Conservation (phyloP, 768 basidiomycete species). For the Chiua virens region DNA sequence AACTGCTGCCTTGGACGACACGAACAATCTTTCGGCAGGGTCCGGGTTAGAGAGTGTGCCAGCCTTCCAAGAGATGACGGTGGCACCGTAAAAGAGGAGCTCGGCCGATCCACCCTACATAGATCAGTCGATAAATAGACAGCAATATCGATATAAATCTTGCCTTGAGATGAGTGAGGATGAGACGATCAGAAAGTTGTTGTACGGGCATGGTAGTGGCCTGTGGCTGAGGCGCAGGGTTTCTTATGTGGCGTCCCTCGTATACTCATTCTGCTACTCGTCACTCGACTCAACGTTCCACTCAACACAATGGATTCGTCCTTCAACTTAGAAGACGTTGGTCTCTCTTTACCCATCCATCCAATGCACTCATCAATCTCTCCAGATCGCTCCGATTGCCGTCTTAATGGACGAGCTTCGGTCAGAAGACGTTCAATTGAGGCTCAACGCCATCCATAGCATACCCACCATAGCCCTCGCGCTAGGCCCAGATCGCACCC, state of each 20-base stretch:
- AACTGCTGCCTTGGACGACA: slow-evolving; percentile 74
- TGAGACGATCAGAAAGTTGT: slow-evolving; percentile 40
- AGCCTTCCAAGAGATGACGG: slow-evolving; percentile 83
- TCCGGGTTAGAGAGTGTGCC: slow-evolving; percentile 34
- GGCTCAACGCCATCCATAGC: slow-evolving; percentile 95
- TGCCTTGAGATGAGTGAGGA: slow-evolving; percentile 67
- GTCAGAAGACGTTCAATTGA: slow-evolving; percentile 94
- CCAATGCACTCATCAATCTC: slow-evolving; percentile 17
- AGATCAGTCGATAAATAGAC: neutral
- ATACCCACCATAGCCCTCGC: slow-evolving; percentile 98
- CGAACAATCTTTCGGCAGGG: slow-evolving; percentile 70
- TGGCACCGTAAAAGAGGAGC: slow-evolving; percentile 80
- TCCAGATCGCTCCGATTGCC: slow-evolving; percentile 88
- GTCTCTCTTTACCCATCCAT: slow-evolving; percentile 24
- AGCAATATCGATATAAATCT: neutral
- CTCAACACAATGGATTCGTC: slow-evolving; percentile 59
- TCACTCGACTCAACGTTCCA: neutral
- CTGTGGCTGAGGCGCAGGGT: slow-evolving; percentile 7
- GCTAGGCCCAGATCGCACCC: slow-evolving; percentile 90
- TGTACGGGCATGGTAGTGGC: slow-evolving; percentile 54
- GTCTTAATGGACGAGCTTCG: slow-evolving; percentile 98
- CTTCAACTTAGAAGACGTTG: slow-evolving; percentile 68
- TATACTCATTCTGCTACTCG: too few species aligned
- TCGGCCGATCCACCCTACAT: slow-evolving; percentile 63
- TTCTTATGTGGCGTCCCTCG: slow-evolving; percentile 19